A percentile compares a stretch with the other conserved stretches of the same genome.
Conservation (phyloP, 768 basidiomycete species). For the Mycena crocata region DNA sequence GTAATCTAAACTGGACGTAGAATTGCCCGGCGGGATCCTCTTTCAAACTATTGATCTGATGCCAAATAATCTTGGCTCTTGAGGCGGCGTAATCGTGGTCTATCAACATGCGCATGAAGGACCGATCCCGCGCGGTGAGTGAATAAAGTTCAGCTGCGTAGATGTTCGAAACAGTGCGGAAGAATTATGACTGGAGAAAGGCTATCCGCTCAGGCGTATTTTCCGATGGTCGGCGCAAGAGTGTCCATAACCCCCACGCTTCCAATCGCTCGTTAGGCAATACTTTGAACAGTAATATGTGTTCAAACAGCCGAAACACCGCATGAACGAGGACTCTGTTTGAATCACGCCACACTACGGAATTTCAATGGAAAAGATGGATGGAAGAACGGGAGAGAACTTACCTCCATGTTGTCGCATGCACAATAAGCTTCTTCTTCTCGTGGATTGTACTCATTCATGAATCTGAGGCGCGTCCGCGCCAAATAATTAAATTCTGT, state of each 20-base stretch:
- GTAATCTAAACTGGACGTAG: too few relatives aligned
- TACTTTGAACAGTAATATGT: not conserved
- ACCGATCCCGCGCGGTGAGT: not conserved
- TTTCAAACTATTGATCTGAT: too few relatives aligned
- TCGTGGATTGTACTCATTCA: not conserved
- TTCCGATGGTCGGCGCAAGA: not conserved
- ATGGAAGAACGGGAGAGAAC: not conserved
- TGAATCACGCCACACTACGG: not conserved
- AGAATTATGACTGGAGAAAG: not conserved
- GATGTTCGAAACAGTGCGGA: not conserved
- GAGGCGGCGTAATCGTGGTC: not conserved
- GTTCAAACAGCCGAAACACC: not conserved
- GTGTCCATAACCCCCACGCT: not conserved
- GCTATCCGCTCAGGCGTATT: not conserved
- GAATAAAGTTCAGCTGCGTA: not conserved
- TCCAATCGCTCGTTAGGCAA: not conserved
- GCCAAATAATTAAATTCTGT: too few relatives aligned
- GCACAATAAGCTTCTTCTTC: not conserved
- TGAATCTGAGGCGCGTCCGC: not conserved
- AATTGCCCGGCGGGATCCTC: too few relatives aligned
- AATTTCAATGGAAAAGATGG: not conserved
- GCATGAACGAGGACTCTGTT: not conserved
- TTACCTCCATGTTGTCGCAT: constrained; percentile 8
- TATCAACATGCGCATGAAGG: constrained; percentile 1
- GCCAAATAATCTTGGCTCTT: too few relatives aligned